Base-by-base conservation (phyloP, 306 rosid species). In the Begonia masoniana region DNA sequence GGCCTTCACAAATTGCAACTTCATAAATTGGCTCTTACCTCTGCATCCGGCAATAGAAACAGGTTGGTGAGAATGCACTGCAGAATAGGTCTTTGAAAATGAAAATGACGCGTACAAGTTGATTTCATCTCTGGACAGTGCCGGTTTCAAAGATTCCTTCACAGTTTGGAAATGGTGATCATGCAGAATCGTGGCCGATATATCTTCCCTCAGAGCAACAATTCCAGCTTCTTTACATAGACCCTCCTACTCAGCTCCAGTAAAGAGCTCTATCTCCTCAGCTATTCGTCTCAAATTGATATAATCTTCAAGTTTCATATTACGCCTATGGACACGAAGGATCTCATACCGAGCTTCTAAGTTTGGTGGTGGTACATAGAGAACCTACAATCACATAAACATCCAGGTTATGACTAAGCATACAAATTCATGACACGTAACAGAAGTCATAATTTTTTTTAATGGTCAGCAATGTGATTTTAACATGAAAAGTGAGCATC, bases 361-460 rank as follows among this genome's bases (percentile, higher is more conserved):
- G 75, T 91, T 96, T 1, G 94, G 96, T 47, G 92, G 96, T 19
- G 85, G 94, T 51, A 91, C 96, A 66, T 79, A 91, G n/a, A 91
- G 79, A 23, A 83, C 83, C 96, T 91, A 60, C 16, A 59, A 71
- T 67, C 60, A 43, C 64, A 71, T 52, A 21, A 53, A 50, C 14
- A 31, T 31, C 39, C 24, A n/a, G n/a, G n/a, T n/a, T 21, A 21
- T 21, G 24, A 21, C 24, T 21, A 21, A 21, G 24, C 24, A 21
- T 21, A 21, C 24, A 21, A 2, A 21, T 21, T 21, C 24, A 21
- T 21, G 24, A 2, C 24, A n/a, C n/a, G n/a, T n/a, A n/a, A n/a
- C n/a, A n/a, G n/a, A n/a, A n/a, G n/a, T n/a, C n/a, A n/a, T n/a
- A n/a, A n/a, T n/a, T n/a, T n/a, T n/a, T n/a, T n/a, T n/a, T n/a